phyloP scores from a whole-genome alignment of 2,329 filamentous ascomycete species.

The Trichoderma atroviride region DNA sequence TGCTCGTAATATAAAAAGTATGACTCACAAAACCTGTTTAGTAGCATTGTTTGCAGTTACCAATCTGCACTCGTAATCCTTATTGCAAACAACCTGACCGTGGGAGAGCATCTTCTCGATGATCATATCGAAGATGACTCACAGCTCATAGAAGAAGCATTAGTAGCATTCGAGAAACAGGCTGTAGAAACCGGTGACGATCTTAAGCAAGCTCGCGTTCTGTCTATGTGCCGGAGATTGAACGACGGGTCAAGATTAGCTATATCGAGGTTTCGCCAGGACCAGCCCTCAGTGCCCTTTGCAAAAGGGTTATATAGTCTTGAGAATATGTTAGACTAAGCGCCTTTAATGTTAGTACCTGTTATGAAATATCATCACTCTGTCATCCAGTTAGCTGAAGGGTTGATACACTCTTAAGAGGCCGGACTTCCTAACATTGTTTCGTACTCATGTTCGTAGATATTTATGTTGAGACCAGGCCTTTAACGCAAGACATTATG shows the following conservation, averaged over 20 bases:
- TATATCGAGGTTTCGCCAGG: neutral
- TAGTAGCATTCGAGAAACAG: neutral
- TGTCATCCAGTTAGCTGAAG: too few species aligned
- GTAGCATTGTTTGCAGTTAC: neutral
- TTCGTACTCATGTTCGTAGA: too few species aligned
- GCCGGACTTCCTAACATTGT: too few species aligned
- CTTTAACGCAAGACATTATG: too few species aligned
- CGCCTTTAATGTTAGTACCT: neutral
- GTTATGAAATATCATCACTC: neutral
- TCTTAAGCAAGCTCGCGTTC: neutral
- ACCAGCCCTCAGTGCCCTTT: neutral
- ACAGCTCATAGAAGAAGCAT: neutral
- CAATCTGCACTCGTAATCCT: neutral
- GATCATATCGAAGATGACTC: neutral
- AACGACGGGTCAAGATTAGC: neutral
- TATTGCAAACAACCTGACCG: neutral
- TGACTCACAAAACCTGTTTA: neutral
- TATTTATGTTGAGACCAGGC: too few species aligned
- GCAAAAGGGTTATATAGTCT: neutral
- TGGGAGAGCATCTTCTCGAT: neutral
- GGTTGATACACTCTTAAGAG: neutral
- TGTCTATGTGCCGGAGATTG: neutral
- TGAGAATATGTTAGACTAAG: neutral
- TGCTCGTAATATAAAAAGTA: neutral
- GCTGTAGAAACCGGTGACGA: neutral